Evolutionary conservation across 2,329 filamentous ascomycete genomes (phyloP).

Genomic region (Cytospora piceicola): DNA sequence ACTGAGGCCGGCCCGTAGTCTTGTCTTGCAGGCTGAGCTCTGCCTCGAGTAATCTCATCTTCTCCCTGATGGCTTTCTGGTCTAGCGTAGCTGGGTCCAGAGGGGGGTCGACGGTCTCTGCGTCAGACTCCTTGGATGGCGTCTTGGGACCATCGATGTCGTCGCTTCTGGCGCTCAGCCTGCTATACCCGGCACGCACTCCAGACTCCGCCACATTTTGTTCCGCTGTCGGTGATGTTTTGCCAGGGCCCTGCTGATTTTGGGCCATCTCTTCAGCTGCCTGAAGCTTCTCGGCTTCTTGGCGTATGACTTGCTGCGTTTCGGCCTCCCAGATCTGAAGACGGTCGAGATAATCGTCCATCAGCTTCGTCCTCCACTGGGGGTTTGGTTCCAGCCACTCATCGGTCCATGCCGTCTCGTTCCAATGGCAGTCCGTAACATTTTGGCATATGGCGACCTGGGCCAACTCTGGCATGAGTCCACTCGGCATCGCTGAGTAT

Average conservation of each 20-base stretch:
- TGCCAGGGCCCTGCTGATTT: background rate
- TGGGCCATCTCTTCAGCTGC: conserved; percentile 31
- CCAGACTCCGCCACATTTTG: background rate
- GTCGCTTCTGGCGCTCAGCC: background rate
- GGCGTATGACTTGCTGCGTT: conserved; percentile 33
- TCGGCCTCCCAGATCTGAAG: conserved; percentile 45
- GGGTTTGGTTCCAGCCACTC: conserved; percentile 52
- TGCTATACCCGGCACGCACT: conserved; percentile 8
- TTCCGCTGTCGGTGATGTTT: background rate
- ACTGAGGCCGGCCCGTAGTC: conserved; percentile 30
- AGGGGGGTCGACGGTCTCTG: background rate
- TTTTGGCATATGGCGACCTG: conserved; percentile 53
- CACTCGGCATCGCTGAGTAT: conserved; percentile 61
- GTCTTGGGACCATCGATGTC: background rate
- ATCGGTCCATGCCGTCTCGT: conserved; percentile 52
- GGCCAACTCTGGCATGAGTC: conserved; percentile 67
- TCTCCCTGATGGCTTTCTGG: conserved; percentile 31
- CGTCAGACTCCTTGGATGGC: conserved; percentile 4
- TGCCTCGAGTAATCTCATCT: conserved; percentile 34
- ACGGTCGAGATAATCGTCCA: conserved; percentile 46
- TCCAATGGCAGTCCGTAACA: conserved; percentile 55
- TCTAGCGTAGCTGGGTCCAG: conserved; percentile 22
- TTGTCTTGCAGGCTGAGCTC: conserved; percentile 33
- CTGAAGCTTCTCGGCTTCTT: conserved; percentile 37
- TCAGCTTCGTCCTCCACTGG: conserved; percentile 47